Conservation (phyloP, 768 basidiomycete species). For the Guyanaporus albipodus region DNA sequence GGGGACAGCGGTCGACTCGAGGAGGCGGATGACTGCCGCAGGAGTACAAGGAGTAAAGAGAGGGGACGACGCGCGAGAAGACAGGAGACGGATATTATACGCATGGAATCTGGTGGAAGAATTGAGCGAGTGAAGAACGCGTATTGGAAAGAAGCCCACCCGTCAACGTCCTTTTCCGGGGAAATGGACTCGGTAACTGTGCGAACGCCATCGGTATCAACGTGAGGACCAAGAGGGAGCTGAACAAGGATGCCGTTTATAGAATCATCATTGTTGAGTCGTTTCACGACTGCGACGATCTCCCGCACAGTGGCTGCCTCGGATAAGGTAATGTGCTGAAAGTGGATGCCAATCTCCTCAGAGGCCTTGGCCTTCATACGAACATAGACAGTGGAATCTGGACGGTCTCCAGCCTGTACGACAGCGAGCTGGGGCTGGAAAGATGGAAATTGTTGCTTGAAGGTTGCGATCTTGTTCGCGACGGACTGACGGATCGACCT, state of each 20-base stretch:
- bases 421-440: conserved; percentile 91
- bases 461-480: conserved; percentile 58
- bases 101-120: conserved; percentile 77
- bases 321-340: conserved; percentile 74
- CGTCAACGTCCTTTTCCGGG: conserved; percentile 95
- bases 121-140: conserved; percentile 3
- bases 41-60: conserved; percentile 96
- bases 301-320: conserved; percentile 67
- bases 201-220: conserved; percentile 79
- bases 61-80: conserved; percentile 84
- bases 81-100: conserved; percentile 94
- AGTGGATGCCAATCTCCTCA: conserved; percentile 87
- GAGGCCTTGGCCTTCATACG: conserved; percentile 98
- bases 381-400: conserved; percentile 89
- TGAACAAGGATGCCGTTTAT: conserved; percentile 94
- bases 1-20: conserved; percentile 79
- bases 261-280: conserved; percentile 76
- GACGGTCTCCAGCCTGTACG: conserved; percentile 88
- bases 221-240: conserved; percentile 84
- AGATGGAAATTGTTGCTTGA: conserved; percentile 70
- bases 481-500: conserved; percentile 82
- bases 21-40: conserved; percentile 82
- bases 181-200: conserved; percentile 92
- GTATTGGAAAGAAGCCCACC: conserved; percentile 45
- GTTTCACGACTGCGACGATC: conserved; percentile 70